Percentiles rank a stretch among this genome's conserved stretches.
Evolutionary conservation across 371 early-diverging fungal genomes (phyloP).

Genomic region (Rhizopus delemar): DNA sequence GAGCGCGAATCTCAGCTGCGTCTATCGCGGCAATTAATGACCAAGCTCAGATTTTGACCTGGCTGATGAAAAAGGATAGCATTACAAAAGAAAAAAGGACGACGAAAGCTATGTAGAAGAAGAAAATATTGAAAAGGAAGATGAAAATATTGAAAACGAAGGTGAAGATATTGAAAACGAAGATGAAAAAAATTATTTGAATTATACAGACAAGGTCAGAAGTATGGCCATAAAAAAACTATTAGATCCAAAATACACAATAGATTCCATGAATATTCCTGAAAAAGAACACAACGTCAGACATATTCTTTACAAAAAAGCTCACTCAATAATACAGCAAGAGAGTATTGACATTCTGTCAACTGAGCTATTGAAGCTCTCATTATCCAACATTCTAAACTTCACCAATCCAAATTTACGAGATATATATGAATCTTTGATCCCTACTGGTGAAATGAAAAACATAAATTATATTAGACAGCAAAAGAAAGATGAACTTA

Average conservation of each 20-base stretch:
- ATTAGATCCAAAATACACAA: conserved; percentile 17
- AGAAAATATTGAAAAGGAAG: conserved; percentile 12
- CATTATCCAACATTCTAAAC: no score
- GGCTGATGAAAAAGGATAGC: conserved; percentile 7
- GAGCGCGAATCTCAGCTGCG: conserved; percentile 15
- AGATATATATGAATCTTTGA: no score
- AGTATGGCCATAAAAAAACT: conserved; percentile 17
- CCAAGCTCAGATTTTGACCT: conserved; percentile 8
- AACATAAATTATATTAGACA: no score
- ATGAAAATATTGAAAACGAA: conserved; percentile 13
- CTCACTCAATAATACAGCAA: no score
- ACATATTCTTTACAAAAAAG: conserved; percentile 17
- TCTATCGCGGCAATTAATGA: conserved; percentile 13
- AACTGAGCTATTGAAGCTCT: no score
- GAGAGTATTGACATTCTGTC: no score
- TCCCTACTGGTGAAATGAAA: no score
- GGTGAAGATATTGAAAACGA: conserved; percentile 14
- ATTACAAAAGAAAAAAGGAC: conserved; percentile 4
- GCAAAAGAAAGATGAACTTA: conserved; percentile 20
- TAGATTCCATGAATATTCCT: conserved; percentile 14
- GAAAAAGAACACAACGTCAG: conserved; percentile 8
- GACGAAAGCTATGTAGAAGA: conserved; percentile 14
- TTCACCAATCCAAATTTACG: no score
- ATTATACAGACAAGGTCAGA: conserved; percentile 16
- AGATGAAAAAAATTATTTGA: conserved; percentile 12